Conservation (phyloP, 768 basidiomycete genomes). For the Sutorius australiensis region DNA sequence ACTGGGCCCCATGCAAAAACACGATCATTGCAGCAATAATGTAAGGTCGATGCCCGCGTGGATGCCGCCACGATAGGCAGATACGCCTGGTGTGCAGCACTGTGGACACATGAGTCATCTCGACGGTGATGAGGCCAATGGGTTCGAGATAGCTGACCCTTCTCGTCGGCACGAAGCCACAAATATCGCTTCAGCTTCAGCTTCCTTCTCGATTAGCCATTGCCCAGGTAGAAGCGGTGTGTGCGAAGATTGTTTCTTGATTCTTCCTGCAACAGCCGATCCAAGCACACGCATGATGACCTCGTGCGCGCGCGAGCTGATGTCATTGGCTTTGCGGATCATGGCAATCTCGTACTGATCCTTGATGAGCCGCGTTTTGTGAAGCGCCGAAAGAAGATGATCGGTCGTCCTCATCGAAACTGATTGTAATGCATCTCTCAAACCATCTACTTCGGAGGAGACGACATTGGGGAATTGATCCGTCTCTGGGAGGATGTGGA, state of each 20-base stretch:
- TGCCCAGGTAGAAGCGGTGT: constrained; percentile 64
- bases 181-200: constrained; percentile 92
- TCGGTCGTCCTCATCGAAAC: constrained; percentile 16
- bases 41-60: constrained; percentile 81
- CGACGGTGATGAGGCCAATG: not conserved
- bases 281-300: constrained; percentile 90
- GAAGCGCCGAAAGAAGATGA: constrained; percentile 75
- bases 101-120: constrained; percentile 26
- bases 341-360: constrained; percentile 65
- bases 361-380: constrained; percentile 77
- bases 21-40: constrained; percentile 92
- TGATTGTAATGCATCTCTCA: constrained; percentile 4
- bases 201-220: constrained; percentile 90
- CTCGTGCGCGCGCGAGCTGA: constrained; percentile 88
- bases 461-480: constrained; percentile 20
- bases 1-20: constrained; percentile 85
- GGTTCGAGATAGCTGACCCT: constrained; percentile 52
- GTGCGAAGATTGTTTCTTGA: constrained; percentile 39
- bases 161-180: constrained; percentile 85
- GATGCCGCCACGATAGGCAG: constrained; percentile 90
- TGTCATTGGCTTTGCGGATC: constrained; percentile 77
- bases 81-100: constrained; percentile 85
- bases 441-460: constrained; percentile 3
- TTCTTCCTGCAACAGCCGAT: constrained; percentile 56
- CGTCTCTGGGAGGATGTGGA: constrained; percentile 60